Evolutionary conservation across 257 asterid genomes (phyloP), one percentile per base, ranked within the genome.

Genomic region (Cinchona pubescens): DNA sequence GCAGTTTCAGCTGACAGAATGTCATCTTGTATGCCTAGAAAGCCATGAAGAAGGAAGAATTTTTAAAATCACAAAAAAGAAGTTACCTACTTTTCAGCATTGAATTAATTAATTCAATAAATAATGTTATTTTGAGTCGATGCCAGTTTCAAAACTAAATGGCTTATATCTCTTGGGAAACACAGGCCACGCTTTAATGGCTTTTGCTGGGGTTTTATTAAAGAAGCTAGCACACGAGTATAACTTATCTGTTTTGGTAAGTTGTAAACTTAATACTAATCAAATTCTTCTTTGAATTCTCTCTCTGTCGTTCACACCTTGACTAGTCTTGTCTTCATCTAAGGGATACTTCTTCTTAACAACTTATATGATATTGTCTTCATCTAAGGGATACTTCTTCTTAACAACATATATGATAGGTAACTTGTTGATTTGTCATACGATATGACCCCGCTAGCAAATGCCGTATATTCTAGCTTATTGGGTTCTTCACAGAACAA

Each of bases 141-240:
- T 71, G 65, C 65, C n/a, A 35, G 30, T 27, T 19, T 67, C 70
- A 74, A 62, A 48, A 67, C 79, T 78, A 56, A 79, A 60, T 30
- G 64, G 27, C 13, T 71, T 79, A 61, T 64, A 49, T 63, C 67
- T 80, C 56, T 16, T 72, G 72, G 68, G 76, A 37, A 56, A 38
- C 73, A 40, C 86, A 93, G 97, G 98, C 60, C 97, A 88, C 75
- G 89, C 87, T 74, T 82, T 93, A 73, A 91, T 90, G 97, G 84
- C 83, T 66, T 82, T 92, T 16, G 83, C 83, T 48, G 96, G 98
- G 73, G 85, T 86, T 86, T 76, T 93, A 75, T 80, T 93, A 71
- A 93, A 90, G 89, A 88, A 84, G 87, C 84, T 93, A 78, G 97
- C 96, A 5, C 86, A 88, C 71, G 96, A 91, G 83, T 86, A 88